A percentile compares a stretch with the other conserved stretches of the same genome.
These are phyloP conservation scores for Penicillium brasilianum DNA, from an alignment of 2,329 filamentous ascomycete genomes.

Conservation along the genomic window DNA sequence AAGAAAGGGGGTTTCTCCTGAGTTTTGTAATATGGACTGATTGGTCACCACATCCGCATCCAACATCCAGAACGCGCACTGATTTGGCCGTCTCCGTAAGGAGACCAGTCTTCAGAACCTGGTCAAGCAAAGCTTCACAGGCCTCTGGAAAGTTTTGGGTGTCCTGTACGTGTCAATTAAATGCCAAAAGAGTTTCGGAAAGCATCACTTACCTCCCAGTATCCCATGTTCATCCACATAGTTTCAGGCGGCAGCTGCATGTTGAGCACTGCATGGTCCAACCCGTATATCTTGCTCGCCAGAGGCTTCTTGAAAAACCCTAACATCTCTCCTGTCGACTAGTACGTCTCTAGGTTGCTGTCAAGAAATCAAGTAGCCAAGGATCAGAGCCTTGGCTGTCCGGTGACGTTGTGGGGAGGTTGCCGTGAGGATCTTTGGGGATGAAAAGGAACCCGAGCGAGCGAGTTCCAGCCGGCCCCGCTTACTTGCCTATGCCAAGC, in stretches of 20 bases:
- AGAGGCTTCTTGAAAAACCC: slow-evolving; percentile 17
- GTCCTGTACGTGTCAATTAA: slow-evolving; percentile 28
- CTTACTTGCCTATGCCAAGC: not conserved
- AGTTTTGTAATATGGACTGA: slow-evolving; percentile 52
- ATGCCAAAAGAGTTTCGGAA: not conserved
- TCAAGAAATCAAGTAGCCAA: not conserved
- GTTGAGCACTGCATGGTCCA: slow-evolving; percentile 64
- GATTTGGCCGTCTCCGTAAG: slow-evolving; percentile 24
- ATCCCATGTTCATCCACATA: slow-evolving; percentile 71
- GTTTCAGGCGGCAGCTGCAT: slow-evolving; percentile 51
- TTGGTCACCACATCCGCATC: slow-evolving; percentile 66
- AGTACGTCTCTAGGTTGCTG: not conserved
- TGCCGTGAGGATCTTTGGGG: not conserved
- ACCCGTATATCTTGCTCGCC: slow-evolving; percentile 48
- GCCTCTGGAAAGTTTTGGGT: slow-evolving; percentile 52
- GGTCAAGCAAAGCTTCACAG: slow-evolving; percentile 55
- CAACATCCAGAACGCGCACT: slow-evolving; percentile 54
- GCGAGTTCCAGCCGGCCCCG: not conserved
- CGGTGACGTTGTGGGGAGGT: not conserved
- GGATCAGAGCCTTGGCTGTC: no score
- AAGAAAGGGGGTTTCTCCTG: slow-evolving; percentile 21
- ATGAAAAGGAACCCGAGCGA: not conserved
- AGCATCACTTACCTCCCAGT: slow-evolving; percentile 55
- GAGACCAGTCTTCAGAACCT: slow-evolving; percentile 56
- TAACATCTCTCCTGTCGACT: slow-evolving; percentile 7